Evolutionary conservation across 2,329 filamentous ascomycete genomes (phyloP).

Genomic region (Fusarium sp.): DNA sequence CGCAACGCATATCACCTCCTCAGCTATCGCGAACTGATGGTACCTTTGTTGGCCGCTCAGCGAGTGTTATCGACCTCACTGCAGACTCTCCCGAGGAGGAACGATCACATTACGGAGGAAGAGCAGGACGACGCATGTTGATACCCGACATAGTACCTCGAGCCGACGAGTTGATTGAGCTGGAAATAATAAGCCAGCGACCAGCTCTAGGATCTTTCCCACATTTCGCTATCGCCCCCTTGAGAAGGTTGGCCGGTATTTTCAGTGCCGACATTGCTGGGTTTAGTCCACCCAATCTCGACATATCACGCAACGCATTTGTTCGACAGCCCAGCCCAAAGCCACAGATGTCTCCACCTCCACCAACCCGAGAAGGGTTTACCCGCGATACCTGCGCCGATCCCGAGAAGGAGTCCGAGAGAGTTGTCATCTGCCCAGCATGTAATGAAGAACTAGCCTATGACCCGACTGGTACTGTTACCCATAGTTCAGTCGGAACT

Average conservation of each 20-base stretch:
- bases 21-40: conserved; percentile 58
- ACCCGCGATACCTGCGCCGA: conserved; percentile 72
- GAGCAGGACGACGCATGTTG: conserved; percentile 13
- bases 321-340: conserved; percentile 52
- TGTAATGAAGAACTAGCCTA: conserved; percentile 87
- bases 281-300: conserved; percentile 37
- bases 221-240: conserved; percentile 39
- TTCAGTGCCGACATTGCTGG: conserved; percentile 39
- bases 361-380: conserved; percentile 78
- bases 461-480: conserved; percentile 62
- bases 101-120: conserved; percentile 32
- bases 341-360: conserved; percentile 69
- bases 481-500: conserved; percentile 28
- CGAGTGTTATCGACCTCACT: conserved; percentile 64
- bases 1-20: conserved; percentile 55
- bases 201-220: conserved; percentile 37
- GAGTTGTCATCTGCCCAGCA: conserved; percentile 83
- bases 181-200: conserved; percentile 43
- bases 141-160: conserved; percentile 17
- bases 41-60: conserved; percentile 50
- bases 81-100: conserved; percentile 56
- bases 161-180: conserved; percentile 44
- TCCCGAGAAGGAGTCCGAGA: conserved; percentile 65
- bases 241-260: conserved; percentile 43
- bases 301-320: conserved; percentile 47